Conservation (phyloP, 2,329 filamentous ascomycete genomes). For the Aspergillus transmontanensis region DNA sequence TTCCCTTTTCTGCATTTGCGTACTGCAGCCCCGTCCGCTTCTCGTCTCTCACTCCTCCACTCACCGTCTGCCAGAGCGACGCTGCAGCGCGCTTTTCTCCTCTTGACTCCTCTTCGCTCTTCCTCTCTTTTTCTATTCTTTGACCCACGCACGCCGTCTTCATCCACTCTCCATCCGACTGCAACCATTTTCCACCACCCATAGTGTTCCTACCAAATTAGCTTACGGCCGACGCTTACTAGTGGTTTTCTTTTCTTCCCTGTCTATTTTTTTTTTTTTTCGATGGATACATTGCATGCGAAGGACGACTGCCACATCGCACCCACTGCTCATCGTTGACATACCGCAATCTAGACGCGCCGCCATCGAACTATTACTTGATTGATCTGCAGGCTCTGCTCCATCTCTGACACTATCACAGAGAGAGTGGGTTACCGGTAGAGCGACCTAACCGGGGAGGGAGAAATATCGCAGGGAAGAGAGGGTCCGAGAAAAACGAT, state of each 20-base stretch:
- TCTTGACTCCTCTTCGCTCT: neutral
- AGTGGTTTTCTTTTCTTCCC: neutral
- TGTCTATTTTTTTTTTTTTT: conserved; percentile 18
- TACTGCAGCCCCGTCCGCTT: conserved; percentile 20
- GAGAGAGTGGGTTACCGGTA: conserved; percentile 23
- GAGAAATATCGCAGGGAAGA: conserved; percentile 8
- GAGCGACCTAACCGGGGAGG: conserved; percentile 7
- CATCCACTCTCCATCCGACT: conserved; percentile 1
- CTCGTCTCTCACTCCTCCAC: conserved; percentile 21
- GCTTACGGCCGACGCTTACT: neutral
- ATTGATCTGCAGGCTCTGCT: conserved; percentile 33
- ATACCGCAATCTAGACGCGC: conserved; percentile 30
- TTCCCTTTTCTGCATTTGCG: conserved; percentile 11
- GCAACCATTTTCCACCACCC: neutral
- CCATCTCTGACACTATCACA: conserved; percentile 19
- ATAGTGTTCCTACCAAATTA: neutral
- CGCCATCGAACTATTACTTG: conserved; percentile 28
- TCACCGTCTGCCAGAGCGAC: conserved; percentile 23
- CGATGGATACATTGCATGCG: conserved; percentile 39
- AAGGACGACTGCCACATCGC: conserved; percentile 27
- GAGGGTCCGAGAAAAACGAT: conserved; percentile 7
- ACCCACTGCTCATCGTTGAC: conserved; percentile 34
- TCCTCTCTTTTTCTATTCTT: neutral
- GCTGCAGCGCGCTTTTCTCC: conserved; percentile 17
- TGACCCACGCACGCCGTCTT: conserved; percentile 5